Evolutionary conservation across 768 basidiomycete genomes (phyloP).

Genomic region (Podaxis sp.): DNA sequence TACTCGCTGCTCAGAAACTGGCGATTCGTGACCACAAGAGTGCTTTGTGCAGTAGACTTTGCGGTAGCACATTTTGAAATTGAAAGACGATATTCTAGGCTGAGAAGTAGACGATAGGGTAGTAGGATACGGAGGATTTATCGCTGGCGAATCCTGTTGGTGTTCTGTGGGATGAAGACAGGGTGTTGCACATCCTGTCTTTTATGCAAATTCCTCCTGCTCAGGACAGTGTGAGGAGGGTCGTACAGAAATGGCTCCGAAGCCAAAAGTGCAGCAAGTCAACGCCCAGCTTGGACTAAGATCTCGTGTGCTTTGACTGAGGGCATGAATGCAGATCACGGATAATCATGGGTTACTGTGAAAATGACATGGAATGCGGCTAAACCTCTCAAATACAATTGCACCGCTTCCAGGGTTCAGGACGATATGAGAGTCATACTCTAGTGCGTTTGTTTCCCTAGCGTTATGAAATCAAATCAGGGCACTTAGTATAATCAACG

Average conservation of each 20-base stretch:
- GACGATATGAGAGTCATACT: not conserved
- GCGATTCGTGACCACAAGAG: slow-evolving; percentile 32
- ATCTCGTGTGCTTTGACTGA: not conserved
- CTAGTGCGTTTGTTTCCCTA: not conserved
- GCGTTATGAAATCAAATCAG: not conserved
- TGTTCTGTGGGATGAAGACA: not conserved
- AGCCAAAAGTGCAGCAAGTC: not conserved
- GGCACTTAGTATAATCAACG: not conserved
- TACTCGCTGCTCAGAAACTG: slow-evolving; percentile 22
- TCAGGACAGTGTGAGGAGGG: not conserved
- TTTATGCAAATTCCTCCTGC: not conserved
- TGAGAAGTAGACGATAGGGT: not conserved
- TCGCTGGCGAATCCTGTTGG: not conserved
- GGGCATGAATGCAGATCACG: not conserved
- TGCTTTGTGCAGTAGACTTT: slow-evolving; percentile 31
- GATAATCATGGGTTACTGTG: not conserved
- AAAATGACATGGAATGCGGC: slow-evolving; percentile 5
- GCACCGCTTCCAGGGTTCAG: slow-evolving; percentile 2
- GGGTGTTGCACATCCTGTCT: not conserved
- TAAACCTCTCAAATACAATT: not conserved
- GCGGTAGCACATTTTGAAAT: slow-evolving; percentile 37
- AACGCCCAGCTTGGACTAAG: not conserved
- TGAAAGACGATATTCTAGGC: not conserved
- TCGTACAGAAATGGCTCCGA: not conserved
- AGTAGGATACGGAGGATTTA: not conserved